These are phyloP conservation scores for Saccharomyces kudriavzevii DNA, from an alignment of 805 yeast species.

Conservation along the genomic window DNA sequence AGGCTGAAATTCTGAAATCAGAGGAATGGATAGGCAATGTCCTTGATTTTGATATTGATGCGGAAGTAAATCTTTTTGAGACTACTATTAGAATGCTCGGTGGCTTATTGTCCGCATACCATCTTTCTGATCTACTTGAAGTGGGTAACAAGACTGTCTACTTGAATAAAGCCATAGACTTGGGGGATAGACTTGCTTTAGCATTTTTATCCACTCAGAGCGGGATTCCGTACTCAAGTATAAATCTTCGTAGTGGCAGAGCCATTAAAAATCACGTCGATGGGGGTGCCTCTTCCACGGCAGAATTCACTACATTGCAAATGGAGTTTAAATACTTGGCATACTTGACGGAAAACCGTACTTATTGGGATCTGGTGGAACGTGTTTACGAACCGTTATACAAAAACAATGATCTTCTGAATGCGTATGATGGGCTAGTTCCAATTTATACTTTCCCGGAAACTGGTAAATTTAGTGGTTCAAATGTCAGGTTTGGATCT, in stretches of 20 bases:
- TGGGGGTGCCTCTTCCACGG: constrained; percentile 76
- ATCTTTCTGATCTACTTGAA: constrained; percentile 39
- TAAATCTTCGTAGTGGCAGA: constrained; percentile 57
- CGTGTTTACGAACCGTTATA: constrained; percentile 65
- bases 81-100: constrained; percentile 94
- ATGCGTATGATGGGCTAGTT: constrained; percentile 55
- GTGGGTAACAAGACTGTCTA: constrained; percentile 35
- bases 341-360: constrained; percentile 65
- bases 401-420: constrained; percentile 36
- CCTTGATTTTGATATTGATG: constrained; percentile 62
- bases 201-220: constrained; percentile 52
- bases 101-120: constrained; percentile 75
- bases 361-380: constrained; percentile 76
- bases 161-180: constrained; percentile 67
- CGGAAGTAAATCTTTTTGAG: constrained; percentile 76
- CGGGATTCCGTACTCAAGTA: constrained; percentile 74
- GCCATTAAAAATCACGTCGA: constrained; percentile 58
- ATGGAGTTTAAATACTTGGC: constrained; percentile 79
- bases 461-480: constrained; percentile 59
- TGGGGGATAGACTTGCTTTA: constrained; percentile 65
- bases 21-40: constrained; percentile 67
- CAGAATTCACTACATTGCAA: constrained; percentile 83
- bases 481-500: constrained; percentile 70
- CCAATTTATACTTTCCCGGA: constrained; percentile 76
- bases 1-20: constrained; percentile 55